phyloP scores from a whole-genome alignment of 129 eudicot species.

The Dittrichia graveolens region DNA sequence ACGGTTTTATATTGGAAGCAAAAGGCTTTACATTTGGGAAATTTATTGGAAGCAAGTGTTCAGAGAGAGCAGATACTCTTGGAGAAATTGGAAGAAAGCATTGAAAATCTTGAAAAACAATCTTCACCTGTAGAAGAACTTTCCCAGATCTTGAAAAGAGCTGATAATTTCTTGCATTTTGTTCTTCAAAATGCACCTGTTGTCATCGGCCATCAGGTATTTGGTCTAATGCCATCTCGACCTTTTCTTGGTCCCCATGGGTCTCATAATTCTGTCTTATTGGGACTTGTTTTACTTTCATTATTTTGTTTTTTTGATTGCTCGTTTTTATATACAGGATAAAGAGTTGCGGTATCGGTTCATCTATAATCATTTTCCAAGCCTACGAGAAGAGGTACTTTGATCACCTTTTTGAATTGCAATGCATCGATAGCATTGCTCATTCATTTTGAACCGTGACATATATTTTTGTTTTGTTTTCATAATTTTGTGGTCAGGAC shows the following conservation, averaged over 20 bases:
- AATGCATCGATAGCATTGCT: background rate
- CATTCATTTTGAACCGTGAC: background rate
- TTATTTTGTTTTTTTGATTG: background rate
- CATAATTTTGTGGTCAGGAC: constrained; percentile 49
- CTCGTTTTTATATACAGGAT: constrained; percentile 59
- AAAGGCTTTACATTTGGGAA: constrained; percentile 65
- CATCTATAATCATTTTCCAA: constrained; percentile 86
- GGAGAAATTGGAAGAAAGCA: constrained; percentile 80
- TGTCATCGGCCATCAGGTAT: constrained; percentile 96
- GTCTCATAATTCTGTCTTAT: no score
- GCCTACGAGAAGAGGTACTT: constrained; percentile 84
- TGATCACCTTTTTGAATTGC: background rate
- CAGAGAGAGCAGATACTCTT: constrained; percentile 67
- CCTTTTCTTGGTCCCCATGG: background rate
- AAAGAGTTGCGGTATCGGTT: constrained; percentile 84
- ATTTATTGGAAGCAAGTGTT: constrained; percentile 73
- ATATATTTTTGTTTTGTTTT: background rate
- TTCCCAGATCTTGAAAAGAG: constrained; percentile 82
- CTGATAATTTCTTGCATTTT: constrained; percentile 90
- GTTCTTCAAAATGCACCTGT: constrained; percentile 95
- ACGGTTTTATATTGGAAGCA: constrained; percentile 85
- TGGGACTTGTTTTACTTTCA: background rate
- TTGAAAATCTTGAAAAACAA: constrained; percentile 77
- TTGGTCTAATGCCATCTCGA: background rate
- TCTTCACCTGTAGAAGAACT: constrained; percentile 91